Evolutionary conservation across 2,329 filamentous ascomycete species (phyloP).

Genomic region (Mollisia scopiformis): DNA sequence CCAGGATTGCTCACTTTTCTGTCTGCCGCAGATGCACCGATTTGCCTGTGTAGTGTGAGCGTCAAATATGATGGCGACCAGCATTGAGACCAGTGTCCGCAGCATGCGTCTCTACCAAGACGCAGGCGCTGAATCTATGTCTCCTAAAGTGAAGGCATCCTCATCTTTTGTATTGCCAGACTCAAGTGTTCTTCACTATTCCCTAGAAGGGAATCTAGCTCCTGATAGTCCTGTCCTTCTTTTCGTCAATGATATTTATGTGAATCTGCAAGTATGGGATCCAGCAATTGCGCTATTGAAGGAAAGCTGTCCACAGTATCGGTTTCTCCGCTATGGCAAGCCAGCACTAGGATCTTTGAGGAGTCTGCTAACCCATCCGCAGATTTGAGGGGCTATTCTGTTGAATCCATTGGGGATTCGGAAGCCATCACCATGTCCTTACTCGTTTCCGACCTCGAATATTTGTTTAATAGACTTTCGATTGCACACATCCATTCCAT

Average conservation of each 20-base stretch:
- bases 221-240: neutral
- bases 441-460: neutral
- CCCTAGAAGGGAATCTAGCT: neutral
- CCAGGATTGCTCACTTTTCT: no score
- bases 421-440: neutral
- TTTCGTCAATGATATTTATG: neutral
- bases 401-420: neutral
- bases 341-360: neutral
- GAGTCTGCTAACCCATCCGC: neutral
- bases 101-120: neutral
- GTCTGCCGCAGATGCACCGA: no score
- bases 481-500: neutral
- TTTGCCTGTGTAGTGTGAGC: no score
- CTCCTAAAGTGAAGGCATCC: neutral
- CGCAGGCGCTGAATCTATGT: neutral
- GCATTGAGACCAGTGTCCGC: neutral
- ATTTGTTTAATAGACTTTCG: neutral
- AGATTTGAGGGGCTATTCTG: neutral
- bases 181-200: neutral
- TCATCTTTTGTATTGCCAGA: neutral
- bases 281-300: neutral
- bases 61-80: no score
- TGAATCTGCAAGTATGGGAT: neutral
- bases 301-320: neutral
- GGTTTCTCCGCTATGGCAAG: neutral